Base-by-base conservation (phyloP, 2,329 filamentous ascomycete species). In the Claviceps humidiphila region DNA sequence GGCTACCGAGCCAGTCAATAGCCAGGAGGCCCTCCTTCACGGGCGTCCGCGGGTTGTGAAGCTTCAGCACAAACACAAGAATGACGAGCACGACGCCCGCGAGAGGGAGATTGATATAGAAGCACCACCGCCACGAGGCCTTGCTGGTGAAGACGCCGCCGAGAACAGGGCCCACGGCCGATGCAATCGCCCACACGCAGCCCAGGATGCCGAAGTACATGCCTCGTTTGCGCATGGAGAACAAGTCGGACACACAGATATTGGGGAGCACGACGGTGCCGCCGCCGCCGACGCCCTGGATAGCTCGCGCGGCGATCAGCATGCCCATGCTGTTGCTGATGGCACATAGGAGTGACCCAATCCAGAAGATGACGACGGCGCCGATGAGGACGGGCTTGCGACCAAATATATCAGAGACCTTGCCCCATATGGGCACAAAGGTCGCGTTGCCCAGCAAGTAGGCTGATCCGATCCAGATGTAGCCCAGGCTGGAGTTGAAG, bases 391-490 rank as follows among this genome's bases (percentile, higher is more conserved):
- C 66, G 5, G 74, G 74, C 59, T 80, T 80, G 47, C 78, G 74
- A 24, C 78, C 77, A 65, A 75, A 81, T 51, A 81, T 76, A 56
- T 81, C 78, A 43, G 74, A 74, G 47, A 80, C 61, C 59, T 78
- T 78, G 52, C 82, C 84, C 85, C 85, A 90, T 49, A 84, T 80
- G 0, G 85, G 84, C 0, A 80, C 78, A 1, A 78, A 76, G 64
- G 73, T 78, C 1, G 84, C 81, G 61, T 81, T 84, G 52, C 81
- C 84, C 11, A 90, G 77, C 6, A 89, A 72, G 61, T 86, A 91
- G 2, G 85, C 80, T 40, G 78, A 81, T 14, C 86, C 86, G 55
- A 91, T 82, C 87, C 86, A 90, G 50, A 82, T 78, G 66, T 89
- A 90, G 24, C 85, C 85, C 16, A 77, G 71, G 3, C 79, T 79